phyloP scores from a whole-genome alignment of 768 basidiomycete species.

The Lactarius akahatsu region DNA sequence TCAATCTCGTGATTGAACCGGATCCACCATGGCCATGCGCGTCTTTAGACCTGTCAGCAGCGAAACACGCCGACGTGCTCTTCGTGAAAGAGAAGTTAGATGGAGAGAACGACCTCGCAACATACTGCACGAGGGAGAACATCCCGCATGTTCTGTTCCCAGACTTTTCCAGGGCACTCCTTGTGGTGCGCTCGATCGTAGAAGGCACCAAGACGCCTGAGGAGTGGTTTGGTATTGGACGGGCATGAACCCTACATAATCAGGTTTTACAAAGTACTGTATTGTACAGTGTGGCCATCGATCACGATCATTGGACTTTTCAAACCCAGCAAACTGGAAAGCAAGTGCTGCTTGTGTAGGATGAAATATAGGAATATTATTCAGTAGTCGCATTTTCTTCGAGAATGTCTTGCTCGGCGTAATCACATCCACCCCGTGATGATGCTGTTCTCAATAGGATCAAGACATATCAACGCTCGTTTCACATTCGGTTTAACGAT shows the following conservation, averaged over 20 bases:
- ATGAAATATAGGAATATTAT: background rate
- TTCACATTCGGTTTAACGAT: background rate
- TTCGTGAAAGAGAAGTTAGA: conserved; percentile 83
- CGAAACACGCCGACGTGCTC: conserved; percentile 87
- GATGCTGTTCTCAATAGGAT: conserved; percentile 6
- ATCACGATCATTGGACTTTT: background rate
- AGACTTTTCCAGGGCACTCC: conserved; percentile 64
- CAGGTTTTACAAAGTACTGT: background rate
- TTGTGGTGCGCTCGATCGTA: conserved; percentile 66
- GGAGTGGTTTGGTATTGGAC: conserved; percentile 43
- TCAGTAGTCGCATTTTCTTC: background rate
- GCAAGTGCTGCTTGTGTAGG: background rate
- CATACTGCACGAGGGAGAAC: conserved; percentile 74
- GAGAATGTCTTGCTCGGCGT: background rate
- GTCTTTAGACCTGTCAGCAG: conserved; percentile 81
- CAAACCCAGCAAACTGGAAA: background rate
- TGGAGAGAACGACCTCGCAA: conserved; percentile 83
- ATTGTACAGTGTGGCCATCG: background rate
- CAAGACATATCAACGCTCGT: background rate
- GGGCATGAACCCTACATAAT: conserved; percentile 13
- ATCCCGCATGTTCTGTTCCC: conserved; percentile 80
- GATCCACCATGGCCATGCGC: background rate
- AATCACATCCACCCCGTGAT: background rate
- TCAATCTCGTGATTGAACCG: conserved; percentile 6
- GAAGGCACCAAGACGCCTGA: conserved; percentile 60